phyloP scores from a whole-genome alignment of 305 asterid species.

The Fraxinus latifolia region DNA sequence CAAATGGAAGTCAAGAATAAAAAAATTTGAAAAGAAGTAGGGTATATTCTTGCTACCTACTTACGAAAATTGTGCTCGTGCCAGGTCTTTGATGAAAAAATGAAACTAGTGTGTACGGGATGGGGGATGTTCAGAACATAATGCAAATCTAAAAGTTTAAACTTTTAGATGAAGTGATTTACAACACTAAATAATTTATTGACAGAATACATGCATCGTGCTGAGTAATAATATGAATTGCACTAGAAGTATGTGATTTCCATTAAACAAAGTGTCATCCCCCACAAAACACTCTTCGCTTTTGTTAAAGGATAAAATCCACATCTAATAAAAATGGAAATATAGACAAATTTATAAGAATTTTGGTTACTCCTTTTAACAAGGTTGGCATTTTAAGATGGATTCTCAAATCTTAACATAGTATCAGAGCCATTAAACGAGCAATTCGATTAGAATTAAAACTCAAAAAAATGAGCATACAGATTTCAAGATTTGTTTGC shows the following conservation, averaged over 20 bases:
- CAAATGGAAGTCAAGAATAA: constrained; percentile 24
- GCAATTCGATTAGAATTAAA: not conserved
- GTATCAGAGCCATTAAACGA: not conserved
- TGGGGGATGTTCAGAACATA: not conserved
- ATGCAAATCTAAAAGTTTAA: not conserved
- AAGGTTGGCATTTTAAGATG: not conserved
- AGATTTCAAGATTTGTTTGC: not conserved
- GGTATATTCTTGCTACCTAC: not conserved
- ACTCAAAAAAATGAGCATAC: not conserved
- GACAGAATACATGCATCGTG: constrained; percentile 8
- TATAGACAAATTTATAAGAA: not conserved
- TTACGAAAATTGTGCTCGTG: not conserved
- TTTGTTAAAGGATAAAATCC: not conserved
- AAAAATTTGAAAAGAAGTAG: not conserved
- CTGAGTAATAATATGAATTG: constrained; percentile 6
- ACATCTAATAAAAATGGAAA: not conserved
- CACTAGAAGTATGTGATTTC: constrained; percentile 14
- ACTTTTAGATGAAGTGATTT: not conserved
- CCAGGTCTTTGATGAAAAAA: not conserved
- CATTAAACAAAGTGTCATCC: constrained; percentile 11
- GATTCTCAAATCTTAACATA: too few relatives aligned
- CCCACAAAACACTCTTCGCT: not conserved
- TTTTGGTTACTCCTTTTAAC: too few relatives aligned
- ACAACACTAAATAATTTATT: not conserved
- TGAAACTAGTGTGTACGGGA: not conserved